These are phyloP conservation scores for Colletotrichum sp. DNA, from an alignment of 2,329 filamentous ascomycete species.

Conservation along the genomic window DNA sequence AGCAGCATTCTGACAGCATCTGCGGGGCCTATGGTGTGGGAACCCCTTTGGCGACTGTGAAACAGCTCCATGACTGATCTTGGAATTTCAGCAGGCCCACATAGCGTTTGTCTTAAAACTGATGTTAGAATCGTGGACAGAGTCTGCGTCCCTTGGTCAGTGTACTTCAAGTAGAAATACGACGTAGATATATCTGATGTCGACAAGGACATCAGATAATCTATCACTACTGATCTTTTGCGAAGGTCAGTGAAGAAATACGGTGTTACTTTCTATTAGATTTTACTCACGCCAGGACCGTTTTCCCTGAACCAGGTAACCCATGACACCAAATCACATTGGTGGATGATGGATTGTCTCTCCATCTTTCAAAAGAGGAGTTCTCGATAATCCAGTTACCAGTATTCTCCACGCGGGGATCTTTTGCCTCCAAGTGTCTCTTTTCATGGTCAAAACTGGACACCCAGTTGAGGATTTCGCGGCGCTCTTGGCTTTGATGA, in stretches of 20 bases:
- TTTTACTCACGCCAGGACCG: not conserved
- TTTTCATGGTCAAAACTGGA: not conserved
- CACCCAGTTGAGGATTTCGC: not conserved
- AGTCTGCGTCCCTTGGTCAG: not conserved
- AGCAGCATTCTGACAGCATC: not conserved
- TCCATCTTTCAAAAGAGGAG: not conserved
- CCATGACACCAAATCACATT: not conserved
- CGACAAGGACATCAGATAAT: not conserved
- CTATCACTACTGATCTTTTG: not conserved
- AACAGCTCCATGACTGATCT: not conserved
- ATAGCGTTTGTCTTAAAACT: not conserved
- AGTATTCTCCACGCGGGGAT: not conserved
- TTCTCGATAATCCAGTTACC: not conserved
- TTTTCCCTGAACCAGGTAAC: not conserved
- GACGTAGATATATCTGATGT: not conserved
- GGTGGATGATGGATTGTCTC: not conserved
- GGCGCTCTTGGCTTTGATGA: constrained; percentile 46
- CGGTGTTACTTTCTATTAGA: too few relatives aligned
- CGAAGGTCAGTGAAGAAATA: not conserved
- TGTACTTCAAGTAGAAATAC: not conserved
- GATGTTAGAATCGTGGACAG: not conserved
- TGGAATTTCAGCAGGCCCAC: not conserved
- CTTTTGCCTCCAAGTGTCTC: not conserved
- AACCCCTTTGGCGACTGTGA: not conserved
- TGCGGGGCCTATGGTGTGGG: not conserved